Evolutionary conservation across 306 rosid genomes (phyloP).

Genomic region (Quercus cerris): DNA sequence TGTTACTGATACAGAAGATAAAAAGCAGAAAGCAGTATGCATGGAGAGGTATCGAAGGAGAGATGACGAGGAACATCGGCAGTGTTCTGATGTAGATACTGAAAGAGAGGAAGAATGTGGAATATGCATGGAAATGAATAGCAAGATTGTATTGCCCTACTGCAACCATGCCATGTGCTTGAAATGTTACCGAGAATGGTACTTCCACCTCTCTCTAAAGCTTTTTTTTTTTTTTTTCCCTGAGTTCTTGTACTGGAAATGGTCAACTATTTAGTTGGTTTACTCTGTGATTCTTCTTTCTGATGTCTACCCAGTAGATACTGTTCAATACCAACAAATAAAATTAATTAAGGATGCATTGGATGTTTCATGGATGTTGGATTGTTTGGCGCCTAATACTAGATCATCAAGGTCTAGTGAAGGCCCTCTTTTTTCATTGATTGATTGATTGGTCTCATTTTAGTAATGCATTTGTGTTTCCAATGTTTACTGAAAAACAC

Average conservation of each 20-base stretch:
- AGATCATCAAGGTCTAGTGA: not conserved
- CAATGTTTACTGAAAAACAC: not conserved
- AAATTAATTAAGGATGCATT: not conserved
- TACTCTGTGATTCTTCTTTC: not conserved
- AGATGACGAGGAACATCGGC: constrained; percentile 57
- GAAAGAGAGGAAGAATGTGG: constrained; percentile 99
- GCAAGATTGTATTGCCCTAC: constrained; percentile 84
- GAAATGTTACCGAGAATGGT: constrained; percentile 96
- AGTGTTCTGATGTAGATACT: constrained; percentile 57
- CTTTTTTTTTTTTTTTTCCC: not conserved
- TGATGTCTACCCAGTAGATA: not conserved
- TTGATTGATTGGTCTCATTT: not conserved
- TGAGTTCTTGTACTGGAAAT: not conserved
- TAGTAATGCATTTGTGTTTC: not conserved
- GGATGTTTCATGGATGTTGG: too few species aligned
- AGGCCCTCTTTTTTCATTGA: not conserved
- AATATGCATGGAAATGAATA: constrained; percentile 88
- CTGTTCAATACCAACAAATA: not conserved
- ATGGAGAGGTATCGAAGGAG: constrained; percentile 80
- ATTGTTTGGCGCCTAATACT: not conserved
- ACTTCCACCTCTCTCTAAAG: constrained; percentile 14
- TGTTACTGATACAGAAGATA: constrained; percentile 81
- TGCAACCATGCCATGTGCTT: constrained; percentile 94
- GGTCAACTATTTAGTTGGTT: not conserved
- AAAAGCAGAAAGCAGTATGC: constrained; percentile 78